Base-by-base conservation (phyloP, 768 basidiomycete genomes). In the Leccinum olivaceopallidum region DNA sequence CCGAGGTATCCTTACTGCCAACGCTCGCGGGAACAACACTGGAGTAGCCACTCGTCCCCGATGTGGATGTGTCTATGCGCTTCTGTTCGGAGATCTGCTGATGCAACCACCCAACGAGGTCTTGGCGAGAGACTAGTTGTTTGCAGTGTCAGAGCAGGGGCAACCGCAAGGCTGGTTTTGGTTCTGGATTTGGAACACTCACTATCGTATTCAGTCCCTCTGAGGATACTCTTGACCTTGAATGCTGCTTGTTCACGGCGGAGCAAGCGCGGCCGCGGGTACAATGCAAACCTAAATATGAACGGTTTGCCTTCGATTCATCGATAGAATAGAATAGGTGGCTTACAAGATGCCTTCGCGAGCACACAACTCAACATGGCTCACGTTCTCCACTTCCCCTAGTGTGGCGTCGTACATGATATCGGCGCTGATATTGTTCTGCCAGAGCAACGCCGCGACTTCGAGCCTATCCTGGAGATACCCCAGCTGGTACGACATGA, bases 351-450 rank as follows among this genome's bases (percentile, higher is more conserved):
- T 92, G 12, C 92, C 92, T 72, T 94, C 92, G n/a, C 85, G 76
- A n/a, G 76, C 76, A 68, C 92, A 94, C 26, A 82, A 73, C 52
- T 89, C 90, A 24, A 85, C 72, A 64, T 88, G 80, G 56, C 81
- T 84, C 73, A 90, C 88, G 59, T 84, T 82, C 53, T 88, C 87
- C 5, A 76, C 70, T 57, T 87, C 86, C 6, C 79, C 77, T 44
- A 93, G 69, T 13, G 85, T 88, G 2, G 83, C 81, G 61, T 94
- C 92, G 66, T 94, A 94, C 89, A 94, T 92, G 57, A 94, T 77
- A 73, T 94, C 92, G 0, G 91, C 88, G 64, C 90, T 92, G 70
- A 94, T 93, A 55, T 84, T 85, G 66, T 92, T 80, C 67, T 85
- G 81, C 92, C 92, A 94, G 36, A 94, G 76, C 54, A 87, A 82